Percentiles rank a stretch among this genome's conserved stretches.
Conservation (phyloP, 208 protist genomes). For the Trypanosoma platydactyli region DNA sequence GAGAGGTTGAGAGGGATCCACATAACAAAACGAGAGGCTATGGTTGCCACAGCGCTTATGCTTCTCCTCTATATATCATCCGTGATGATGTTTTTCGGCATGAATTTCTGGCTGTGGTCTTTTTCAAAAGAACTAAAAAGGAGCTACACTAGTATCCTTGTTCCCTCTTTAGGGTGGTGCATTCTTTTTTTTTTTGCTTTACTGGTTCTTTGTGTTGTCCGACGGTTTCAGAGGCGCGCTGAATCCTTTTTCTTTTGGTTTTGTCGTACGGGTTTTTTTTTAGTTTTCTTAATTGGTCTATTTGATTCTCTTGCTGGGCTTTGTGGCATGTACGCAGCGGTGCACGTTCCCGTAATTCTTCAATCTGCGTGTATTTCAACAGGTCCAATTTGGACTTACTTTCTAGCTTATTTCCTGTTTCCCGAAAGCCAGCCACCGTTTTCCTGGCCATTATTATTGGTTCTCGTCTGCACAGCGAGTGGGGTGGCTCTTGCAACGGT, state of each 20-base stretch:
- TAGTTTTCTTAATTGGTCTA: constrained; percentile 41
- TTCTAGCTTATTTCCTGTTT: constrained; percentile 36
- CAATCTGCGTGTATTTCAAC: constrained; percentile 45
- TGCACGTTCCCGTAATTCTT: constrained; percentile 42
- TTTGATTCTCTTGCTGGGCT: constrained; percentile 51
- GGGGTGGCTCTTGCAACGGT: constrained; percentile 35
- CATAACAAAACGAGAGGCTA: constrained; percentile 17
- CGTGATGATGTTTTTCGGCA: constrained; percentile 48
- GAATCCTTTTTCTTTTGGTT: constrained; percentile 38
- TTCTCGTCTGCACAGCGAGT: constrained; percentile 26
- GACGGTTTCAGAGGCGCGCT: constrained; percentile 9
- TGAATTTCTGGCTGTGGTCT: constrained; percentile 57
- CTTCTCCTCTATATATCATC: constrained; percentile 35
- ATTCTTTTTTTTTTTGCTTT: constrained; percentile 25
- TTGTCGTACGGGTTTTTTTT: constrained; percentile 24
- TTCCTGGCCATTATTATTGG: constrained; percentile 31
- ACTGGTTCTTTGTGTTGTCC: constrained; percentile 7
- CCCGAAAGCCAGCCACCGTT: constrained; percentile 38
- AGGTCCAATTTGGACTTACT: constrained; percentile 45
- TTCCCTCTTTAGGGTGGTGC: constrained; percentile 35
- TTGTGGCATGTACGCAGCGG: constrained; percentile 34
- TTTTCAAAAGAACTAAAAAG: constrained; percentile 36
- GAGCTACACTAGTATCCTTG: constrained; percentile 39
- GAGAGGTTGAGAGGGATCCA: neutral
- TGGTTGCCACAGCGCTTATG: constrained; percentile 23